Evolutionary conservation across 1,284 basidiomycete species (phyloP).

Genomic region (Xerocomus amazonicus): DNA sequence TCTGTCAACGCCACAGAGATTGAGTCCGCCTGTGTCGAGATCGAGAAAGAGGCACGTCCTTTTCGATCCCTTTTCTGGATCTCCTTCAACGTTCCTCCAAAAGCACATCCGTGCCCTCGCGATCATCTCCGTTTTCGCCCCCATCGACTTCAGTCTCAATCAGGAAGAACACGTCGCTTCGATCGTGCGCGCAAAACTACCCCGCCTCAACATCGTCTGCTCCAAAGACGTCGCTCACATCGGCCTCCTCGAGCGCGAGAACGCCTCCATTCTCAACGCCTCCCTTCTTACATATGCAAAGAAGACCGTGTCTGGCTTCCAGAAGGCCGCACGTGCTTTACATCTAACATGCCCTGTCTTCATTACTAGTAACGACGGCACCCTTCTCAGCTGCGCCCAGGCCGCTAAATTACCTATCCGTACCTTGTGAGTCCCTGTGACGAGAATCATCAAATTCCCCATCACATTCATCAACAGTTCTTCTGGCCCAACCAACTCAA

Average conservation of each 20-base stretch:
- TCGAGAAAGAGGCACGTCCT: constrained; percentile 25
- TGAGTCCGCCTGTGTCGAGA: constrained; percentile 30
- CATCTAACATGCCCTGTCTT: constrained; percentile 53
- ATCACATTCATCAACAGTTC: constrained; percentile 31
- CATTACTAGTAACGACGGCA: constrained; percentile 61
- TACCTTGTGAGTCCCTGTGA: constrained; percentile 42
- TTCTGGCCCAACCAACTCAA: constrained; percentile 63
- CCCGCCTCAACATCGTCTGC: constrained; percentile 36
- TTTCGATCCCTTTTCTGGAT: neutral
- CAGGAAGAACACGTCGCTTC: constrained; percentile 47
- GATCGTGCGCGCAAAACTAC: constrained; percentile 41
- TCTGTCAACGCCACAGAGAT: constrained; percentile 40
- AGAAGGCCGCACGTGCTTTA: constrained; percentile 45
- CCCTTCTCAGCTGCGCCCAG: constrained; percentile 46
- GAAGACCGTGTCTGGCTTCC: constrained; percentile 50
- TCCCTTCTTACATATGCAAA: constrained; percentile 55
- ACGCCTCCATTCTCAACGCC: constrained; percentile 60
- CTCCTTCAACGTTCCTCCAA: constrained; percentile 12
- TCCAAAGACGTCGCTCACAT: constrained; percentile 48
- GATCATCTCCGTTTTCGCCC: constrained; percentile 49
- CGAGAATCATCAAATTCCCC: constrained; percentile 5
- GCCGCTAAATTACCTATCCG: constrained; percentile 58
- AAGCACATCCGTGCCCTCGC: constrained; percentile 44
- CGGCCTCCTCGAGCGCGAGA: constrained; percentile 59
- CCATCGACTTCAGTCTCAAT: constrained; percentile 40